Conservation (phyloP, 495 filamentous ascomycete species). For the Barbatosphaeria neglecta region DNA sequence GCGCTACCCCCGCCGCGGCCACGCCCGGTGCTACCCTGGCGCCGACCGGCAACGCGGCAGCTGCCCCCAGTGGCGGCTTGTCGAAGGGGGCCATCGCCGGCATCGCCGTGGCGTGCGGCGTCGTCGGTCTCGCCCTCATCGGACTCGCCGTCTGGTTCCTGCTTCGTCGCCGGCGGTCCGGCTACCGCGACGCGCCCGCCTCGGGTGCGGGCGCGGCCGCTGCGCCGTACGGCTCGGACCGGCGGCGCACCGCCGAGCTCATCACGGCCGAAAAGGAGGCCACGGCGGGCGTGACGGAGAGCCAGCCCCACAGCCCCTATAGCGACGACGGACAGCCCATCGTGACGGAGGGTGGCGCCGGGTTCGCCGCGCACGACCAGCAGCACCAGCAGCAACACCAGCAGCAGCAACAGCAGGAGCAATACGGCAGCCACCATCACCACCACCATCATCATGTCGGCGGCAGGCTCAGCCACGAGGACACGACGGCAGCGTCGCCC, state of each 20-base stretch:
- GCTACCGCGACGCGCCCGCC: constrained; percentile 2
- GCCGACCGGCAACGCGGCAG: not conserved
- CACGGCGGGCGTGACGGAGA: constrained; percentile 13
- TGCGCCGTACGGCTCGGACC: constrained; percentile 7
- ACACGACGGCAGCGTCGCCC: not conserved
- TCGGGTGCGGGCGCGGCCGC: not conserved
- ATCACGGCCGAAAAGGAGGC: constrained; percentile 29
- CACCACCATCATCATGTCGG: not conserved
- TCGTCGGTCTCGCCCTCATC: constrained; percentile 22
- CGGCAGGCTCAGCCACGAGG: not conserved
- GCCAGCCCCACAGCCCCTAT: constrained; percentile 23
- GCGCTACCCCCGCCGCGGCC: not conserved
- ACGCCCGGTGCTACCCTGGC: not conserved
- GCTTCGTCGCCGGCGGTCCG: constrained; percentile 16
- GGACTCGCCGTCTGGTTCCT: constrained; percentile 21
- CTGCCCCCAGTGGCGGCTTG: constrained; percentile 9
- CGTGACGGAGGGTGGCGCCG: not conserved
- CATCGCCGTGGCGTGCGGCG: constrained; percentile 26
- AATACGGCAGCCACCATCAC: not conserved
- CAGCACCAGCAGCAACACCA: constrained; percentile 4
- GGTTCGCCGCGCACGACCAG: constrained; percentile 1
- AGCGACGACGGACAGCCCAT: constrained; percentile 19
- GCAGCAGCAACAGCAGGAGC: not conserved
- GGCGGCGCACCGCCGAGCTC: constrained; percentile 17
- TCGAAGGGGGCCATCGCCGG: constrained; percentile 25